Evolutionary conservation across 768 basidiomycete species (phyloP), one percentile per base, ranked within the genome.

Genomic region (Agaricus sinodeliciosus): DNA sequence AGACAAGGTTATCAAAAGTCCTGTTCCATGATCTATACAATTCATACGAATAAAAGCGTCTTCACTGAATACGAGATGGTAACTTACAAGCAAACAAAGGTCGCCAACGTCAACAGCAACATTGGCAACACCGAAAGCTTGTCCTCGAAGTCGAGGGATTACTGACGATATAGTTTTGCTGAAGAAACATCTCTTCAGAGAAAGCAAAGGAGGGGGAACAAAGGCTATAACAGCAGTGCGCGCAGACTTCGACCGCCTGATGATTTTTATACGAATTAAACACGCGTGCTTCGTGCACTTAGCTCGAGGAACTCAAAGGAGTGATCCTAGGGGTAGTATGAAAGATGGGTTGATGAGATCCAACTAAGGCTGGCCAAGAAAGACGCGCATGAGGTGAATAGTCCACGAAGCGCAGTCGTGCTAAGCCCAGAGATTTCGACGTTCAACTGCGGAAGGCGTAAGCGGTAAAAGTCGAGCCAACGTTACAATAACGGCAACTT

Each of bases 1-100:
- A 8, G 71, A 73, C 54, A 71, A 68, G 4, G 66, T 68, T 7
- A 65, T 64, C 18, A 71, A 60, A n/a, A n/a, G 63, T 22, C 11
- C 51, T 53, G 19, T 28, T 22, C 16, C 28, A 41, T 26, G 16
- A n/a, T 9, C 15, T 27, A 28, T 37, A 19, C 18, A 22, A 31
- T 25, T 35, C 22, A 34, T 43, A 16, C n/a, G n/a, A 42, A 11
- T 22, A 3, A 22, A 22, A 22, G 22, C 3, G 22, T n/a, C 40
- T 13, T 22, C 7, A 8, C 9, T 28, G 12, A 36, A 35, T 13
- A 27, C 12, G 4, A 26, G 26, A 25, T 11, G 27, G 16, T 9
- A 26, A 46, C 51, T 52, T 22, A 52, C 51, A 53, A 41, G n/a
- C 44, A 36, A 27, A 53, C 26, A 41, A 53, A 46, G 11, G 51